phyloP scores from a whole-genome alignment of 805 yeast genomes.

The Starmerella stellata region DNA sequence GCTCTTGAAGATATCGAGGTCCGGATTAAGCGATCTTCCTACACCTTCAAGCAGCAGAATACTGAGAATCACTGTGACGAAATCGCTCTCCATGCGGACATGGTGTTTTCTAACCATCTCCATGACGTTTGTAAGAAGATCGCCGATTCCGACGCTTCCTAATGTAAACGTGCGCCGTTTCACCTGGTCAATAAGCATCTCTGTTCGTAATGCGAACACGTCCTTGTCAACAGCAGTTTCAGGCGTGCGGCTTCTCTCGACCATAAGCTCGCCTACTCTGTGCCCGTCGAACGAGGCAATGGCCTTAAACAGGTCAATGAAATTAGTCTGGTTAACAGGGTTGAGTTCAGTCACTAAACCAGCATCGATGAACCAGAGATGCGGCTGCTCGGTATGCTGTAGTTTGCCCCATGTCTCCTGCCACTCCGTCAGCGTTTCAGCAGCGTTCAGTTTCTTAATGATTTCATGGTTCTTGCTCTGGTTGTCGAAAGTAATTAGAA shows the following conservation, averaged over 20 bases:
- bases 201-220: constrained; percentile 73
- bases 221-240: constrained; percentile 75
- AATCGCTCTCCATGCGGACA: constrained; percentile 95
- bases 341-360: constrained; percentile 86
- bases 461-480: constrained; percentile 5
- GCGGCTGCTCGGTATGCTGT: constrained; percentile 54
- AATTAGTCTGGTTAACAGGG: constrained; percentile 58
- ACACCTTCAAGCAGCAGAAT: constrained; percentile 82
- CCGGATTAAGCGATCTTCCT: constrained; percentile 85
- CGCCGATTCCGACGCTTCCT: constrained; percentile 85
- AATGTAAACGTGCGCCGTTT: constrained; percentile 78
- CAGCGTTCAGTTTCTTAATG: constrained; percentile 16
- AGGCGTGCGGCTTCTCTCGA: constrained; percentile 86
- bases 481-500: constrained; percentile 33
- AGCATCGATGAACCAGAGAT: constrained; percentile 77
- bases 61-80: constrained; percentile 87
- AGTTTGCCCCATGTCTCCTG: constrained; percentile 30
- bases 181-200: constrained; percentile 59
- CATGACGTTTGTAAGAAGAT: constrained; percentile 66
- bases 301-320: constrained; percentile 75
- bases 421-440: constrained; percentile 27
- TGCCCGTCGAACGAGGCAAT: constrained; percentile 86
- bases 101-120: constrained; percentile 86
- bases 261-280: constrained; percentile 86
- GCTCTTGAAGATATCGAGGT: constrained; percentile 84